A percentile compares a stretch with the other conserved stretches of the same genome.
These are phyloP conservation scores for Helianthus tuberosus DNA, from an alignment of 129 eudicot species.

Conservation along the genomic window DNA sequence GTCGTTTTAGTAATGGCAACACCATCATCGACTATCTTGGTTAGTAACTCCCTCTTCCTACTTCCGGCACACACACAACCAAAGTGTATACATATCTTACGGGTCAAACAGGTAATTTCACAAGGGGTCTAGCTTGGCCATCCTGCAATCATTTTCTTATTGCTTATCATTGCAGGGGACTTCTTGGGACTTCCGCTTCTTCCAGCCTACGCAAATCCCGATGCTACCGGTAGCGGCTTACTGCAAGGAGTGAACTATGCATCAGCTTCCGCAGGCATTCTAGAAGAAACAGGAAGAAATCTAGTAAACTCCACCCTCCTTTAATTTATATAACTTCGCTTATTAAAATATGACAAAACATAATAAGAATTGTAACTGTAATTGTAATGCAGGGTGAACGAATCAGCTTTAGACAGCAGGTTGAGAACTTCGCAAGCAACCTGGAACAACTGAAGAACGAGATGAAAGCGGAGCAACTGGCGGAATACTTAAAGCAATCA, in stretches of 20 bases:
- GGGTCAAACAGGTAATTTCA: too few relatives aligned
- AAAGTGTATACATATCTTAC: too few relatives aligned
- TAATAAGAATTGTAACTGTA: too few relatives aligned
- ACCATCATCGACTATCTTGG: slow-evolving; percentile 59
- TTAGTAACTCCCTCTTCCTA: slow-evolving; percentile 16
- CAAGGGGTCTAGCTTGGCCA: too few relatives aligned
- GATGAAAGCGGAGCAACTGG: slow-evolving; percentile 40
- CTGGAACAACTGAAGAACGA: slow-evolving; percentile 41
- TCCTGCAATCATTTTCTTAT: too few relatives aligned
- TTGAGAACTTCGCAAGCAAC: slow-evolving; percentile 62
- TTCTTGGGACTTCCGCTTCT: slow-evolving; percentile 51
- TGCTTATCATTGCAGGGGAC: slow-evolving; percentile 41
- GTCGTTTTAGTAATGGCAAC: slow-evolving; percentile 71
- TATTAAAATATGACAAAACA: too few relatives aligned
- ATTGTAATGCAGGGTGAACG: slow-evolving; percentile 61
- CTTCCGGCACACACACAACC: neutral
- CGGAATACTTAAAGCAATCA: slow-evolving; percentile 43
- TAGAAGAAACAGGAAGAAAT: slow-evolving; percentile 63
- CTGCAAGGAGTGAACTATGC: slow-evolving; percentile 67
- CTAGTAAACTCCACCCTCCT: slow-evolving; percentile 41
- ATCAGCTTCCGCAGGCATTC: slow-evolving; percentile 81
- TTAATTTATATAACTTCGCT: neutral
- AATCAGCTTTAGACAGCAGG: slow-evolving; percentile 60
- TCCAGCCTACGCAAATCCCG: slow-evolving; percentile 61
- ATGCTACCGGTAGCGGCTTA: slow-evolving; percentile 39